Base-by-base conservation (phyloP, 176 grass and related monocot genomes). In the Canna indica region DNA sequence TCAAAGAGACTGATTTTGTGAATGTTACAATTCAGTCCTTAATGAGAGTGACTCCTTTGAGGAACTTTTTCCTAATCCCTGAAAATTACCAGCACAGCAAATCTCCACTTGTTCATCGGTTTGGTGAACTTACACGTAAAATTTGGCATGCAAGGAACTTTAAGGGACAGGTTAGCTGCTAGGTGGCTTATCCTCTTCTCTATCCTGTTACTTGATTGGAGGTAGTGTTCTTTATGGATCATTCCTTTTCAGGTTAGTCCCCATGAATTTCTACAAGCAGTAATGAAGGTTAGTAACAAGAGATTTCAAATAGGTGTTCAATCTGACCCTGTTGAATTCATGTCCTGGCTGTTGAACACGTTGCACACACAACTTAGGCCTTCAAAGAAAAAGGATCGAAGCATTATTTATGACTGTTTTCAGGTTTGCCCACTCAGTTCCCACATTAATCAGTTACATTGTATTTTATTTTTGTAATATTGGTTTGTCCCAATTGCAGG, bases 11-110 rank as follows among this genome's bases (percentile, higher is more conserved):
- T 39, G 94, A 97, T 60, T 97, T 97, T 83, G 75, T 97, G 59
- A 97, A 97, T 60, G 94, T 92, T 68, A 97, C 94, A 72, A 97
- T 92, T 81, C 94, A 97, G 59, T 92, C 94, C 29, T 73, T 97
- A 60, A 97, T 97, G 94, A 87, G 94, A 78, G 78, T 97, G 44
- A 92, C 94, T 27, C 93, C 93, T 77, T 73, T 97, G 77, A 90
- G 94, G 76, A 97, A 97, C 79, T 97, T 97, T 80, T 97, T 97
- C 83, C 86, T 97, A 54, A 97, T 97, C 36, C 94, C 88, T 68
- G 86, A 92, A 79, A 97, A 97, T 76, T 97, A 97, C 70, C 77
- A 83, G 75, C 86, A 90, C 70, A 87, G 77, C 47, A 97, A 92
- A 83, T 97, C 93, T 11, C 81, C 93, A 47, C 81, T 97, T 67